phyloP scores from a whole-genome alignment of 495 filamentous ascomycete species.

The Aspergillus affinis region DNA sequence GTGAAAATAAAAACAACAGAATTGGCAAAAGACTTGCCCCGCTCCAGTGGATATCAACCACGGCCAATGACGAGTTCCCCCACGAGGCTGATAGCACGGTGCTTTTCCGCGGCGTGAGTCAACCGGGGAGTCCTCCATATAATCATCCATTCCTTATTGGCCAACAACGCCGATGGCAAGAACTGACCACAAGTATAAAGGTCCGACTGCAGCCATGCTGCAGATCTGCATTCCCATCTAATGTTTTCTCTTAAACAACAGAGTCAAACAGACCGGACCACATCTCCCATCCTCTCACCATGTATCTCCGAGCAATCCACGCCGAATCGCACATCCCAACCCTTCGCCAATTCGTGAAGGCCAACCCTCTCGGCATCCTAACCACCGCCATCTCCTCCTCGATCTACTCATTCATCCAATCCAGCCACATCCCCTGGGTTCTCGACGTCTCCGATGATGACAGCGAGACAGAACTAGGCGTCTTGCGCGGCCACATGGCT shows the following conservation, averaged over 20 bases:
- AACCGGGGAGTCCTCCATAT: too few species aligned
- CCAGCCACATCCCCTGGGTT: slow-evolving; percentile 57
- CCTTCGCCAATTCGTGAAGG: slow-evolving; percentile 48
- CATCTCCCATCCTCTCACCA: slow-evolving; percentile 24
- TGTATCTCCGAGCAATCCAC: slow-evolving; percentile 52
- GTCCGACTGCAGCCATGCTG: too few species aligned
- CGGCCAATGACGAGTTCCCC: too few species aligned
- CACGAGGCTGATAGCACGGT: too few species aligned
- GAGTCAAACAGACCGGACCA: background rate
- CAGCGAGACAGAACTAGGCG: slow-evolving; percentile 27
- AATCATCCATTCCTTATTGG: too few species aligned
- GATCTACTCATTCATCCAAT: slow-evolving; percentile 46
- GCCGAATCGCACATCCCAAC: slow-evolving; percentile 39
- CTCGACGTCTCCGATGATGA: slow-evolving; percentile 41
- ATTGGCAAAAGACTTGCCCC: too few species aligned
- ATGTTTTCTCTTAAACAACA: background rate
- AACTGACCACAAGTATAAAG: too few species aligned
- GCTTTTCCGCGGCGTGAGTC: too few species aligned
- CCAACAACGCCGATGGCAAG: too few species aligned
- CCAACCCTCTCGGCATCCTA: slow-evolving; percentile 55
- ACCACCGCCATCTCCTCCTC: slow-evolving; percentile 52
- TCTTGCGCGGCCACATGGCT: slow-evolving; percentile 56
- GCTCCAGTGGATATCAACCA: too few species aligned
- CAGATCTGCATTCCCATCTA: too few species aligned
- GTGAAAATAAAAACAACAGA: too few species aligned